Base-by-base conservation (phyloP, 2,329 filamentous ascomycete species). In the Achaetomium macrosporum region DNA sequence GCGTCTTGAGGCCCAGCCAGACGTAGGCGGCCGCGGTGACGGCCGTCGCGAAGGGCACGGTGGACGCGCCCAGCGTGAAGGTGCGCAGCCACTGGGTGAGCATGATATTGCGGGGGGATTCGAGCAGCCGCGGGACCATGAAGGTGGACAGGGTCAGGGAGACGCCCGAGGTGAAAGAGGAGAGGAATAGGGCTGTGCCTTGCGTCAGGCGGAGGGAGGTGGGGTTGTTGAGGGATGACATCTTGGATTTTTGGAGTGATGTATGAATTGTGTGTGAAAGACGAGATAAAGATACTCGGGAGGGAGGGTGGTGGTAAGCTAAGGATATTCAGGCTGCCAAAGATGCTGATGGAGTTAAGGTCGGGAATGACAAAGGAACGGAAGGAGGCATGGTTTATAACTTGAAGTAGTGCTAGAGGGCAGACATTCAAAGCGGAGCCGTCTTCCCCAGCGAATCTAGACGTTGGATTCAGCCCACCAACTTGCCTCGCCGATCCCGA, bases 81-180 rank as follows among this genome's bases (percentile, higher is more conserved):
- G 73, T 64, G 39, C 63, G 69, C 53, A 65, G 60, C 79, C 79
- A 84, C 66, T 84, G 81, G 37, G 70, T 71, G 31, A 78, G 75
- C 55, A 82, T 74, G 11, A 82, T 66, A 1, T 74, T 74, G 1
- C 76, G 73, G 1, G 81, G 81, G 0, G 78, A 75, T 54, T 77
- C 70, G 53, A 84, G 73, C 9, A 83, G 66, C 39, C 76, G 72
- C 1, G 81, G 81, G 2, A 79, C 62, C n/a, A 69, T 56, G 53
- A 72, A 67, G 61, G 70, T 59, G 6, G 76, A 80, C 49, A 74
- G 54, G 41, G 66, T 59, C 42, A 72, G 58, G 44, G 63, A 66
- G 53, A 65, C 59, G 46, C 73, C 74, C 8, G 68, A 63, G 3
- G 76, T 61, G 50, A 74, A 71, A 19, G 75, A 71, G 36, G 77